Evolutionary conservation across 2,329 filamentous ascomycete genomes (phyloP), one percentile per base, ranked within the genome.

Genomic region (Phialocephala subalpina): DNA sequence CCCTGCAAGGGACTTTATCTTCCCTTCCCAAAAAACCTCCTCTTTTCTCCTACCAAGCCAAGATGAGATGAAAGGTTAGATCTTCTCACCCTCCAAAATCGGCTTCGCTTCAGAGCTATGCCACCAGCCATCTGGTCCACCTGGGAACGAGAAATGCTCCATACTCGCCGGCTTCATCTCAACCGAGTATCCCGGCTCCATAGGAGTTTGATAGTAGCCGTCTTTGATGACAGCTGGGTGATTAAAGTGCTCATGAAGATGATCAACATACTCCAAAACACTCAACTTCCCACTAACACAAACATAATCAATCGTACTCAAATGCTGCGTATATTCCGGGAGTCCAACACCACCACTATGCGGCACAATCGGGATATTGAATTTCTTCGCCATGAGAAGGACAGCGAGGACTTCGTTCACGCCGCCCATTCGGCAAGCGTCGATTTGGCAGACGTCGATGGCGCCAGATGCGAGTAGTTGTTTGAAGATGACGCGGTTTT

Each of bases 351-450:
- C 94, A 22, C 94, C 94, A 0, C 90, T 93, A 81, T 97, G 94
- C 0, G 94, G 94, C 6, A 97, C 93, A 72, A 97, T 90, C 16
- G 94, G 94, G 2, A 97, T 86, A 60, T 84, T 84, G 77, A 89
- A 90, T 73, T 83, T 77, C 76, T 88, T 90, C 20, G 94, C 94
- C 81, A 97, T 91, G 52, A 97, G 85, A 40, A 97, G 81, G 47
- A 97, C 93, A n/a, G 94, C 93, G 27, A 97, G 84, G 29, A 95
- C 93, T 80, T 97, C 94, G 80, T 97, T 97, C 55, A 97, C 92
- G 68, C 94, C 93, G 49, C 94, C 94, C 72, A 97, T 86, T 29
- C 94, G 90, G 82, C 93, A 97, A 2, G 94, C 94, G 74, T 97
- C 94, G 73, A 96, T 92, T 80, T 97, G 94, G 77, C 93, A 93